Percentiles rank a stretch among this genome's conserved stretches.
Evolutionary conservation across 768 basidiomycete genomes (phyloP).

Genomic region (Pulveroboletus sp.): DNA sequence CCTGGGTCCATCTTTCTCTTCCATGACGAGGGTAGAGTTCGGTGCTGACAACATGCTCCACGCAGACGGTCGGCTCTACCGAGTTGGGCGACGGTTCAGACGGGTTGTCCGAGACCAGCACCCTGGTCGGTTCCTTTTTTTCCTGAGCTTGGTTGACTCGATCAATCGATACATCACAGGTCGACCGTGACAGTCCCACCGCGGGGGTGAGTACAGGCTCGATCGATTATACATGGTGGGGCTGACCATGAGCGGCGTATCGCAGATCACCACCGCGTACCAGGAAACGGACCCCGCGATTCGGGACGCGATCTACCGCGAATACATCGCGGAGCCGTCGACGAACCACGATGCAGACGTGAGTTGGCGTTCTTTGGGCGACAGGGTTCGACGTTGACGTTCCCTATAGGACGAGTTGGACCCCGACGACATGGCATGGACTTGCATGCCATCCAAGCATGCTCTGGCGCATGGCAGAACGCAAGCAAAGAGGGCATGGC

Average conservation of each 20-base stretch:
- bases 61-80: background rate
- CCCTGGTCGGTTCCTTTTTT: conserved; percentile 7
- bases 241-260: background rate
- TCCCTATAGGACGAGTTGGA: conserved; percentile 25
- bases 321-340: conserved; percentile 5
- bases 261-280: conserved; percentile 15
- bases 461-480: background rate
- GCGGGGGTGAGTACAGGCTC: background rate
- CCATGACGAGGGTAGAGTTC: no score
- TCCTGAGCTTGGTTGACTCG: background rate
- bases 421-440: conserved; percentile 41
- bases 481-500: background rate
- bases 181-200: background rate
- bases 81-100: background rate
- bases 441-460: background rate
- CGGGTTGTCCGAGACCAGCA: conserved; percentile 12
- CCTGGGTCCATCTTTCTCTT: no score
- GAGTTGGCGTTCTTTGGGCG: background rate
- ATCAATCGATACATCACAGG: background rate
- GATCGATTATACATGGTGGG: background rate
- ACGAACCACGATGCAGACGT: background rate
- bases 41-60: no score
- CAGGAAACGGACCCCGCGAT: background rate
- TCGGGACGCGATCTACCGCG: conserved; percentile 9
- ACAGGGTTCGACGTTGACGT: background rate